Evolutionary conservation across 768 basidiomycete genomes (phyloP).

Genomic region (Russula foetens): DNA sequence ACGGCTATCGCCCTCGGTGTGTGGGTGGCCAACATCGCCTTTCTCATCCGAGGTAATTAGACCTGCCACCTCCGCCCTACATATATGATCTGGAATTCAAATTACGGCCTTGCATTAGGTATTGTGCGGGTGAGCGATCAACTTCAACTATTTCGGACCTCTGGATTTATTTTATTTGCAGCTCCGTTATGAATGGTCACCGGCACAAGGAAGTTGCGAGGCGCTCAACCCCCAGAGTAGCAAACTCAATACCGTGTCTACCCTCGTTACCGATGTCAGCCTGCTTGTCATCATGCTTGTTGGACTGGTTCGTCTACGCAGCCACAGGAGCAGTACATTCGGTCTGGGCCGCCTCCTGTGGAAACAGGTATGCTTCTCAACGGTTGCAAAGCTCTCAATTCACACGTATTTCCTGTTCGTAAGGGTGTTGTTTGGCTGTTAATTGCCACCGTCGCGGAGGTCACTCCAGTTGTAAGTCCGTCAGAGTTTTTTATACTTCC

Average conservation of each 20-base stretch:
- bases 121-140: not conserved
- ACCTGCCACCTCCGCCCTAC: no score
- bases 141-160: not conserved
- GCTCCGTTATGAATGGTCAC: not conserved
- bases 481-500: not conserved
- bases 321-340: no score
- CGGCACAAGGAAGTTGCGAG: not conserved
- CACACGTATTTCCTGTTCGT: not conserved
- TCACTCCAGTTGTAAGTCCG: not conserved
- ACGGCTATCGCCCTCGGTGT: no score
- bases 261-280: not conserved
- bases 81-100: not conserved
- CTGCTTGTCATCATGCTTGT: not conserved
- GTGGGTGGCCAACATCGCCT: no score
- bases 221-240: not conserved
- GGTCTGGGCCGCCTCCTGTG: not conserved
- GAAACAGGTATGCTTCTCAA: not conserved
- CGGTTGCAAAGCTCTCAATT: no score
- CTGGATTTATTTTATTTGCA: not conserved
- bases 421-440: not conserved
- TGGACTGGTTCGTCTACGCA: not conserved
- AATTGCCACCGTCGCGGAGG: not conserved
- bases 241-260: not conserved
- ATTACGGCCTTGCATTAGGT: not conserved
- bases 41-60: no score